A percentile compares a stretch with the other conserved stretches of the same genome.
phyloP scores from a whole-genome alignment of 2,329 filamentous ascomycete species.

The Pseudocercospora ulei region DNA sequence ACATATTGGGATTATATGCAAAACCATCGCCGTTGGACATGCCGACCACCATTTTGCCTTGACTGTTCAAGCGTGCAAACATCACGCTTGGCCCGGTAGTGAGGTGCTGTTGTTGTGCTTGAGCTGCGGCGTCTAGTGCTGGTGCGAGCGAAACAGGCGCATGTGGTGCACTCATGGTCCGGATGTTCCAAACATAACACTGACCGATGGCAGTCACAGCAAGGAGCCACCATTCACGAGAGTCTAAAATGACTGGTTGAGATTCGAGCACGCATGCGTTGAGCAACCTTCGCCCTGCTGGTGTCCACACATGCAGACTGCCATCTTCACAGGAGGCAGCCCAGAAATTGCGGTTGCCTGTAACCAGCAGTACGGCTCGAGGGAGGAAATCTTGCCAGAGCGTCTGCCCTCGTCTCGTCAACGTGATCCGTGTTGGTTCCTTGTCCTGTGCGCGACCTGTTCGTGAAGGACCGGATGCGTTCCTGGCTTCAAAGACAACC shows the following conservation, averaged over 20 bases:
- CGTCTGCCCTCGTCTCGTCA: conserved; percentile 67
- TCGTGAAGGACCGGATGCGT: conserved; percentile 55
- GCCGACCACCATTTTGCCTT: conserved; percentile 76
- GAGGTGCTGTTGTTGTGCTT: conserved; percentile 66
- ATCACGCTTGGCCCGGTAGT: conserved; percentile 76
- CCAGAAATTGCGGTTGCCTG: conserved; percentile 86
- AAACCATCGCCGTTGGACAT: conserved; percentile 92
- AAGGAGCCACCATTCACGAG: conserved; percentile 76
- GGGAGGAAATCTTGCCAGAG: conserved; percentile 94
- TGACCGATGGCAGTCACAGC: conserved; percentile 81
- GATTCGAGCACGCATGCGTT: conserved; percentile 81
- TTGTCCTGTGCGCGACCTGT: conserved; percentile 54
- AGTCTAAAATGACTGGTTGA: conserved; percentile 88
- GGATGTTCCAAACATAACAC: conserved; percentile 89
- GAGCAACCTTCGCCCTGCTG: conserved; percentile 73
- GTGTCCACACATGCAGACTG: conserved; percentile 81
- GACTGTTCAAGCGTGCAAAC: conserved; percentile 81
- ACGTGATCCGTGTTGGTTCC: conserved; percentile 74
- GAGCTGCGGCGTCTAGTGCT: conserved; percentile 74
- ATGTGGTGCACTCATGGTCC: conserved; percentile 64
- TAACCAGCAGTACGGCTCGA: conserved; percentile 74
- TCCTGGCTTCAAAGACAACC: conserved; percentile 78
- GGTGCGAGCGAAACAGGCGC: conserved; percentile 83
- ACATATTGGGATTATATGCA: conserved; percentile 76
- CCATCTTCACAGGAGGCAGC: conserved; percentile 89